phyloP scores from a whole-genome alignment of 2,329 filamentous ascomycete genomes.

The Bipolaris zeicola region DNA sequence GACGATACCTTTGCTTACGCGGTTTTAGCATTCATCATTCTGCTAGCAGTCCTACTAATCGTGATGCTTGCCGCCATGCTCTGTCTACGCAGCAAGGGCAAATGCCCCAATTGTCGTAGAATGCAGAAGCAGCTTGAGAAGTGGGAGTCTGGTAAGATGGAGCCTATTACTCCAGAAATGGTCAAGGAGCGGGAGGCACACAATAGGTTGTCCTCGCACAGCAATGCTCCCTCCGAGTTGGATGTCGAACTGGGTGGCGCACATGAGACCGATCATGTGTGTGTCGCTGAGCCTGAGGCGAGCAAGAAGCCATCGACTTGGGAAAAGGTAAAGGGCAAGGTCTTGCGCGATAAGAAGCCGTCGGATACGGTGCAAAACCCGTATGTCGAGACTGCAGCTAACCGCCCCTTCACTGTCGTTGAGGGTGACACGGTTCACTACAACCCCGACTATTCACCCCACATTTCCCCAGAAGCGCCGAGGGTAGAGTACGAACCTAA shows the following conservation, averaged over 20 bases:
- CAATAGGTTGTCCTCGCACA: not conserved
- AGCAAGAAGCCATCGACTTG: constrained; percentile 4
- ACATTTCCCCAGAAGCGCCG: not conserved
- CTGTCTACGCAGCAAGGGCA: constrained; percentile 10
- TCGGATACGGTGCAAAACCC: not conserved
- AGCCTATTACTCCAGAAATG: constrained; percentile 12
- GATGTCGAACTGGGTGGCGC: constrained; percentile 8
- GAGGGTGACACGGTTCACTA: not conserved
- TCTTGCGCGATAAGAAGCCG: not conserved
- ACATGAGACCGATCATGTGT: not conserved
- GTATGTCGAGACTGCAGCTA: not conserved
- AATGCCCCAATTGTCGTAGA: constrained; percentile 12
- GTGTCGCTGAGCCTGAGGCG: not conserved
- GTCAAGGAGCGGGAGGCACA: constrained; percentile 7
- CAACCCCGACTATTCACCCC: not conserved
- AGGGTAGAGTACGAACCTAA: not conserved
- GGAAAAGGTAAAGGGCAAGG: constrained; percentile 3
- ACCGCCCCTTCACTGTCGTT: constrained; percentile 11
- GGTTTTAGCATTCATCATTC: not conserved
- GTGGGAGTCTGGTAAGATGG: constrained; percentile 16
- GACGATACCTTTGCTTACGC: constrained; percentile 10
- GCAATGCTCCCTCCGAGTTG: not conserved
- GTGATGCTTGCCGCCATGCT: constrained; percentile 8
- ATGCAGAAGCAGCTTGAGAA: constrained; percentile 10
- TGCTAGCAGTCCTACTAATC: constrained; percentile 5